Evolutionary conservation across 352 stramenopile species (phyloP).

Genomic region (Bremia lactucae): DNA sequence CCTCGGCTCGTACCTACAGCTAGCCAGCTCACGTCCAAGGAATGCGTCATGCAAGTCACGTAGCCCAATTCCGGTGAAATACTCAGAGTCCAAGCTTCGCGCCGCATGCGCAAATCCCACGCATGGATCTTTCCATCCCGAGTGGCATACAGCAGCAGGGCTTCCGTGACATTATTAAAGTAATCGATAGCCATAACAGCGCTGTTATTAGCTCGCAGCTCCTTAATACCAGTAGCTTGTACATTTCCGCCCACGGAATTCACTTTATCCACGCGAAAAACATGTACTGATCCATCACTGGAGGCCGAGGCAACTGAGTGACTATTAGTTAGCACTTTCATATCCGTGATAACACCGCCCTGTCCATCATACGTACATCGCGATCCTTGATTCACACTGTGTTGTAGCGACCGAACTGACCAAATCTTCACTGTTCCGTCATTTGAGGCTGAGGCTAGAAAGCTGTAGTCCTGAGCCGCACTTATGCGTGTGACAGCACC

Average conservation of each 20-base stretch:
- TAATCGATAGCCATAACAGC: constrained; percentile 92
- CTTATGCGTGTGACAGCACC: constrained; percentile 88
- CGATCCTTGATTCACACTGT: constrained; percentile 89
- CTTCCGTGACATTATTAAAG: constrained; percentile 91
- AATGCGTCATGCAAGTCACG: constrained; percentile 92
- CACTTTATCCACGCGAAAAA: constrained; percentile 93
- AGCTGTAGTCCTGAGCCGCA: constrained; percentile 91
- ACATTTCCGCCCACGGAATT: constrained; percentile 58
- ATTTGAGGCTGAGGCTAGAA: constrained; percentile 92
- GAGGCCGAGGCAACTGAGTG: constrained; percentile 90
- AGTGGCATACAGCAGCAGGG: constrained; percentile 90
- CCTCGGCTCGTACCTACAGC: constrained; percentile 89
- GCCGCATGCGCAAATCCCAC: constrained; percentile 88
- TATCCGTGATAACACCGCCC: constrained; percentile 86
- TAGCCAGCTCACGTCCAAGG: constrained; percentile 92
- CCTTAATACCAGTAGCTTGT: constrained; percentile 55
- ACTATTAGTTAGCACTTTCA: constrained; percentile 92
- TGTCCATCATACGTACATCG: constrained; percentile 90
- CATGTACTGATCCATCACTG: constrained; percentile 87
- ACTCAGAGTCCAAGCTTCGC: constrained; percentile 88
- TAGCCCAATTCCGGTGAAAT: constrained; percentile 92
- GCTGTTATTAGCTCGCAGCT: constrained; percentile 78
- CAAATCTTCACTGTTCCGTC: constrained; percentile 96
- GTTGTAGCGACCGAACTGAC: constrained; percentile 87
- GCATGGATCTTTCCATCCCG: constrained; percentile 82